phyloP scores from a whole-genome alignment of 2,329 filamentous ascomycete genomes.

The Curvularia verruculosa region DNA sequence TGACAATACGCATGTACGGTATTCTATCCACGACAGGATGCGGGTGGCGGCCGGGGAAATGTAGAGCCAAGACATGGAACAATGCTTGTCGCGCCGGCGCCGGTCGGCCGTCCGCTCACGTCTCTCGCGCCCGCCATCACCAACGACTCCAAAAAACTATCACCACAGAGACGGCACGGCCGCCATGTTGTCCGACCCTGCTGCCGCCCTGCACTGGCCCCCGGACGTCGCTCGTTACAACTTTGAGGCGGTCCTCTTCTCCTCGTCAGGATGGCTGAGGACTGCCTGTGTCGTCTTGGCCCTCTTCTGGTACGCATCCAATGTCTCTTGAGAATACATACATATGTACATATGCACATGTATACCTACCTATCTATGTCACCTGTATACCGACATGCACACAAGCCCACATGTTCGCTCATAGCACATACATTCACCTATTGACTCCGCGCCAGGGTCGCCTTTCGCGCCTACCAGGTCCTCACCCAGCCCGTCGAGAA shows the following conservation, averaged over 20 bases:
- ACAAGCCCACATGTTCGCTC: neutral
- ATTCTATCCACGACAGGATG: neutral
- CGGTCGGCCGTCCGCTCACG: slow-evolving; percentile 1
- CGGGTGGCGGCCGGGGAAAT: slow-evolving; percentile 1
- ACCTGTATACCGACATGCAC: neutral
- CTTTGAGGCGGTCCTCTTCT: slow-evolving; percentile 44
- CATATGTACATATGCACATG: neutral
- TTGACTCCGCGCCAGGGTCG: slow-evolving; percentile 63
- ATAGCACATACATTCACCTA: neutral
- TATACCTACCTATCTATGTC: no score
- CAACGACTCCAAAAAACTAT: neutral
- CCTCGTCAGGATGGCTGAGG: slow-evolving; percentile 46
- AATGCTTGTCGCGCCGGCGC: slow-evolving; percentile 11
- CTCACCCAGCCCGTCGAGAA: slow-evolving; percentile 89
- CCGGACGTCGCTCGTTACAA: slow-evolving; percentile 43
- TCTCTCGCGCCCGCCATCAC: neutral
- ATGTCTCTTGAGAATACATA: neutral
- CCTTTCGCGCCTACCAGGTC: slow-evolving; percentile 85
- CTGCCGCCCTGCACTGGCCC: slow-evolving; percentile 43
- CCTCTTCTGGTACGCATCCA: slow-evolving; percentile 41
- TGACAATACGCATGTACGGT: no score
- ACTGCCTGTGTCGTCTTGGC: slow-evolving; percentile 45
- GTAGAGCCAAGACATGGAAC: slow-evolving; percentile 15
- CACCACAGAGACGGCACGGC: neutral
- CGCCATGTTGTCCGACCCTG: slow-evolving; percentile 43